Evolutionary conservation across 2,329 filamentous ascomycete species (phyloP).

Genomic region (Reticulascus tulasneorum): DNA sequence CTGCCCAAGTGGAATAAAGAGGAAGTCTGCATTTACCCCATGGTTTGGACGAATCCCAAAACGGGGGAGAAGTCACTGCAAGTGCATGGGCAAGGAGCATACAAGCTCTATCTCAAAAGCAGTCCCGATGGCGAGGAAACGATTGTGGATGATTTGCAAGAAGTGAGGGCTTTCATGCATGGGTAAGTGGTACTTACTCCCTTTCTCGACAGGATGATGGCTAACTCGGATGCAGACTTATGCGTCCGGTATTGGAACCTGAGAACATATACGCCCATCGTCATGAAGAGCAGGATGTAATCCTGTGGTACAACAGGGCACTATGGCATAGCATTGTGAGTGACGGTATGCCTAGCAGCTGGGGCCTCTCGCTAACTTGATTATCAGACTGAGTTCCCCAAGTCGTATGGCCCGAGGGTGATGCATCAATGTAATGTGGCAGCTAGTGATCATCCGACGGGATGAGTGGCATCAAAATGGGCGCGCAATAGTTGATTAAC

Average conservation of each 20-base stretch:
- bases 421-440: conserved; percentile 34
- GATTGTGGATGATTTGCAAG: conserved; percentile 31
- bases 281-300: conserved; percentile 37
- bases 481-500: too few species aligned
- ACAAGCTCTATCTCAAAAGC: conserved; percentile 33
- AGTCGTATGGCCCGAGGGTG: conserved; percentile 30
- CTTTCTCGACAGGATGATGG: conserved; percentile 15
- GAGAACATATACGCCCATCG: conserved; percentile 37
- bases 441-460: conserved; percentile 19
- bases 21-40: conserved; percentile 36
- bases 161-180: conserved; percentile 32
- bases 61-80: conserved; percentile 37
- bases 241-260: conserved; percentile 33
- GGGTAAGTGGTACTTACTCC: conserved; percentile 23
- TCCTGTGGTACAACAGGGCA: conserved; percentile 38
- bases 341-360: conserved; percentile 22
- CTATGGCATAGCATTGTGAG: conserved; percentile 34
- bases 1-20: conserved; percentile 29
- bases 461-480: too few species aligned
- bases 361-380: conserved; percentile 37
- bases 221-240: conserved; percentile 20
- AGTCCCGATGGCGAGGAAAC: conserved; percentile 26
- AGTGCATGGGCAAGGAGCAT: conserved; percentile 36
- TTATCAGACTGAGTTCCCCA: conserved; percentile 33
- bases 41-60: conserved; percentile 42